A percentile compares a stretch with the other conserved stretches of the same genome.
Conservation (phyloP, 805 yeast species). For the Saturnispora gosingensis region DNA sequence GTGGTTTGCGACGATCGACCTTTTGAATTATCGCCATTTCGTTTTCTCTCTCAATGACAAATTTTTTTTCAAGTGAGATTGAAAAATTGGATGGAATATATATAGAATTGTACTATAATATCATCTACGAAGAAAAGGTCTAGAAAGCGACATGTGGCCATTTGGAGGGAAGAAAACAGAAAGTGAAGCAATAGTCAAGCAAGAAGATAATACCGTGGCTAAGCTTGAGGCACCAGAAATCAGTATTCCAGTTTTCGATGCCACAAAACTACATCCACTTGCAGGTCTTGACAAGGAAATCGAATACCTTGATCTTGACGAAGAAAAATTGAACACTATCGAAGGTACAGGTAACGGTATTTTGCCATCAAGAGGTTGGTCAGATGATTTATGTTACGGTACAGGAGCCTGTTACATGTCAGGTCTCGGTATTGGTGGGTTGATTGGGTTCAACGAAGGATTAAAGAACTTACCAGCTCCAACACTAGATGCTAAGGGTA, state of each 20-base stretch:
- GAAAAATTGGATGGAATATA: neutral
- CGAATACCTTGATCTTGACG: constrained; percentile 85
- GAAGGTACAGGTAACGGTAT: constrained; percentile 80
- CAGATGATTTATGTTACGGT: constrained; percentile 95
- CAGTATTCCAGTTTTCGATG: constrained; percentile 39
- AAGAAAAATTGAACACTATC: constrained; percentile 61
- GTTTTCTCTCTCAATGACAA: neutral
- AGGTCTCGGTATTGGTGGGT: constrained; percentile 85
- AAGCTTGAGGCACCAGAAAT: constrained; percentile 10
- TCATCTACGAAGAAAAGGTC: neutral
- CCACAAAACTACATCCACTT: constrained; percentile 75
- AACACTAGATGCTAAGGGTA: constrained; percentile 46
- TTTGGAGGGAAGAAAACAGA: constrained; percentile 13
- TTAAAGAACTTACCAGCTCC: constrained; percentile 55
- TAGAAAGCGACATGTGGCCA: constrained; percentile 13
- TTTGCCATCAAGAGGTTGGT: constrained; percentile 95
- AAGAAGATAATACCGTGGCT: neutral
- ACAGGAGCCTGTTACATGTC: constrained; percentile 87
- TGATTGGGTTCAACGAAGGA: constrained; percentile 84
- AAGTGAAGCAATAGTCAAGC: neutral
- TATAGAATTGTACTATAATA: neutral
- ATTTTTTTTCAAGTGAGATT: neutral
- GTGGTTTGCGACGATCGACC: neutral
- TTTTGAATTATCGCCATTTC: neutral
- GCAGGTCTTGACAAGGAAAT: constrained; percentile 87